phyloP scores from a whole-genome alignment of 2,329 filamentous ascomycete species.

The Paramyrothecium roridum region DNA sequence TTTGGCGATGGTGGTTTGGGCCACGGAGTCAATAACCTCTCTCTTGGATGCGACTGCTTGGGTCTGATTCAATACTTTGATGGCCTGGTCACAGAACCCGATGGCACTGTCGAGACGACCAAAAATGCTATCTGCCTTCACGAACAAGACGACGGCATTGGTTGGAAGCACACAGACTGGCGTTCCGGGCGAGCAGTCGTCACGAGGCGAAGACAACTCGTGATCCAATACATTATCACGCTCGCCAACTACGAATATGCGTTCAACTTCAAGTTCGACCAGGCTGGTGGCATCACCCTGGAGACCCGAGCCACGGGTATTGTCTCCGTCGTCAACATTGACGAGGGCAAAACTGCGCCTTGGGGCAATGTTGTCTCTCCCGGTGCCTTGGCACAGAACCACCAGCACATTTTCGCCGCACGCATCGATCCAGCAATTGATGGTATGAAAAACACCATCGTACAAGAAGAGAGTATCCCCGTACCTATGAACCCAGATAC shows the following conservation, averaged over 20 bases:
- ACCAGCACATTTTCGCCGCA: constrained; percentile 67
- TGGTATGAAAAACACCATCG: constrained; percentile 46
- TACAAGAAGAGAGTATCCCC: constrained; percentile 34
- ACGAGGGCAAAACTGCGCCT: constrained; percentile 44
- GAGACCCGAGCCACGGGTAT: constrained; percentile 67
- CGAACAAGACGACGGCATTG: constrained; percentile 68
- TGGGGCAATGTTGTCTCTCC: constrained; percentile 63
- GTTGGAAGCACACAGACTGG: constrained; percentile 70
- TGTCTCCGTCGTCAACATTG: constrained; percentile 58
- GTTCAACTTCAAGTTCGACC: constrained; percentile 47
- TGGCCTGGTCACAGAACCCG: constrained; percentile 19
- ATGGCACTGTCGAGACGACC: constrained; percentile 31
- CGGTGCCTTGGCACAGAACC: constrained; percentile 64
- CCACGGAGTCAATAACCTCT: constrained; percentile 62
- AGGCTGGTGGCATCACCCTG: constrained; percentile 57
- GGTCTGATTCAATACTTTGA: constrained; percentile 48
- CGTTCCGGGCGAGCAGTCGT: constrained; percentile 61
- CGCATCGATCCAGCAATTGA: constrained; percentile 65
- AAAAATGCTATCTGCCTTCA: constrained; percentile 39
- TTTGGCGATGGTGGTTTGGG: constrained; percentile 66
- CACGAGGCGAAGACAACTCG: constrained; percentile 57
- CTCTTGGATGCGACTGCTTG: constrained; percentile 65
- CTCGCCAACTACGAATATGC: constrained; percentile 69
- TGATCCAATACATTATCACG: constrained; percentile 67
- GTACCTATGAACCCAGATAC: constrained; percentile 36